Base-by-base conservation (phyloP, 768 basidiomycete species). In the Austroboletus eburneus region DNA sequence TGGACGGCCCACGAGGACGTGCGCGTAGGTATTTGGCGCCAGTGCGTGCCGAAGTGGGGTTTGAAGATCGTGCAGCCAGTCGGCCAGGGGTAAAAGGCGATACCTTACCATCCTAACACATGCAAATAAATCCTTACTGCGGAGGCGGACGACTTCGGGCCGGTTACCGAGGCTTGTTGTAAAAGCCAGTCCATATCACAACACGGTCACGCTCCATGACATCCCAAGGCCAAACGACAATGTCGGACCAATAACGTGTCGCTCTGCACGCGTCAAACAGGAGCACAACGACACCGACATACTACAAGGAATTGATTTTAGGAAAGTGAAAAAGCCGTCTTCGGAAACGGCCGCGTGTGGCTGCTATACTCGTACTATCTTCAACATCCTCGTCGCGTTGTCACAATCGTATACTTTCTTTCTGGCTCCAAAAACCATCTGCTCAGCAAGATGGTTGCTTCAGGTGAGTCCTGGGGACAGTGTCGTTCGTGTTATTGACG, bases 11-110 rank as follows among this genome's bases (percentile, higher is more conserved):
- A 0, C 84, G 80, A 29, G 97, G 79, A 16, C 86, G 76, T 13
- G 78, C 74, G 17, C 86, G 82, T 38, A 97, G 80, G 70, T 95
- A 92, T 70, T 97, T 97, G 22, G 91, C 86, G 16, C 95, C 95
- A 0, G 88, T 93, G 16, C 94, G 83, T 13, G 80, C 63, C 22
- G 78, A 79, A 3, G 76, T 76, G 0, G 94, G 94, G 68, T 97
- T 91, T 80, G 61, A 97, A 95, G 43, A 98, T 79, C 33, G 73
- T 62, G 62, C 81, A 84, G 72, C 69, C n/a, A 89, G 65, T 42
- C 81, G 78, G 29, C 76, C 69, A n/a, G n/a, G n/a, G n/a, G n/a
- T n/a, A n/a, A n/a, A n/a, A 17, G 75, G 72, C 4, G 68, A 54
- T 17, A 78, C 57, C 9, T 63, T 29, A 72, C 61, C 22, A 76